Evolutionary conservation across 805 yeast species (phyloP), one percentile per base, ranked within the genome.

Genomic region (Candida insectorum): DNA sequence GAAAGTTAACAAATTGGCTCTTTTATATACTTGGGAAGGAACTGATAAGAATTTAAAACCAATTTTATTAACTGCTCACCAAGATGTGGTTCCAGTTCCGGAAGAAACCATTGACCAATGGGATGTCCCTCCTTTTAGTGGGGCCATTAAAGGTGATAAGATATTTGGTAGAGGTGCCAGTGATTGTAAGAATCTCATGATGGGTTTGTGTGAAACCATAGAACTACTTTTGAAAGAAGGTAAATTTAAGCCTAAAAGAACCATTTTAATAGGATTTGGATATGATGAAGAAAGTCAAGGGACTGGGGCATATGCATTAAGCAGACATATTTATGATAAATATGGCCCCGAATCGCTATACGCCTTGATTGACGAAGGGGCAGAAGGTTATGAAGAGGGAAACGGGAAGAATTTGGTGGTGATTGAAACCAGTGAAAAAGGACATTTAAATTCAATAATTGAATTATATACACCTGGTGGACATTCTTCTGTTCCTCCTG

Each of bases 251-350:
- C 77, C 77, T 2, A 43, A 52, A 33, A 54, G 77, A 45, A 68
- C 75, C 0, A 52, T 71, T 9, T 45, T 71, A 7, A 49, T 69
- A n/a, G 69, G 67, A 0, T 71, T 71, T 45, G 77, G 77, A 1
- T 71, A 68, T 34, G 78, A 72, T 45, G 78, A 72, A 46, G 78
- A 72, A 49, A 52, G 68, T 10, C 48, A 50, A 6, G 77, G 77
- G 1, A 31, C 47, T 0, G 75, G 70, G 3, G 70, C 69, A 3
- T 28, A 47, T 21, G 56, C 50, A 16, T 65, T 69, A 21, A 54
- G 59, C 4, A 43, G 58, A 26, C 54, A 51, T 35, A 48, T 73
- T n/a, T 43, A 52, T 5, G 47, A 54, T 6, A 34, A 52, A 18
- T 69, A 62, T 40, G 77, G 77, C 6, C 48, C 54, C 6, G 56